phyloP scores from a whole-genome alignment of 495 filamentous ascomycete species.

The Hypoxylon lienhwacheense region DNA sequence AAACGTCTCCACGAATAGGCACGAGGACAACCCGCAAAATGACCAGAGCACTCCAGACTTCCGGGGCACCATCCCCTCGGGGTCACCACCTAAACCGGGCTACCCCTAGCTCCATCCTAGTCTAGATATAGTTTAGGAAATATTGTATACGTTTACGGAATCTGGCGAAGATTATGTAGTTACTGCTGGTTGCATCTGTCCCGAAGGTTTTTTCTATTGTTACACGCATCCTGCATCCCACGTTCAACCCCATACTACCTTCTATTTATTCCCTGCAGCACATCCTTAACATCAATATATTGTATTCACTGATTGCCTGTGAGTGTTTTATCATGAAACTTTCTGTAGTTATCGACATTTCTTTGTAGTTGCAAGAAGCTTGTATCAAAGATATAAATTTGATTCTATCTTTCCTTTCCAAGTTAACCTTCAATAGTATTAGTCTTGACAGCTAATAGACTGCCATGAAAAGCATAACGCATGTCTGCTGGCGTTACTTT shows the following conservation, averaged over 20 bases:
- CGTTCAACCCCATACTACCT: not conserved
- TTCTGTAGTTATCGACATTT: too few species aligned
- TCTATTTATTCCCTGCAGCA: slow-evolving; percentile 15
- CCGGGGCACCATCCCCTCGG: slow-evolving; percentile 21
- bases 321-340: slow-evolving; percentile 19
- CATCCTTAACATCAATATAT: not conserved
- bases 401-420: too few species aligned
- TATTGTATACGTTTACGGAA: slow-evolving; percentile 23
- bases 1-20: slow-evolving; percentile 23
- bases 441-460: too few species aligned
- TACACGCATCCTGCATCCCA: slow-evolving; percentile 25
- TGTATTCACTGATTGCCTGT: not conserved
- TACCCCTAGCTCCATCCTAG: slow-evolving; percentile 3
- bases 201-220: slow-evolving; percentile 17
- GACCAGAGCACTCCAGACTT: slow-evolving; percentile 30
- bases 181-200: slow-evolving; percentile 14
- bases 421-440: too few species aligned
- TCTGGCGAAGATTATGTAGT: slow-evolving; percentile 4
- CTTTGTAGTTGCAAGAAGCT: too few species aligned
- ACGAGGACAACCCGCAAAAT: slow-evolving; percentile 32
- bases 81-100: slow-evolving; percentile 13
- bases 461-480: too few species aligned
- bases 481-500: too few species aligned
- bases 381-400: too few species aligned
- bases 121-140: not conserved